A percentile compares a stretch with the other conserved stretches of the same genome.
These are phyloP conservation scores for Graphiopsis chlorocephala DNA, from an alignment of 2,329 filamentous ascomycete species.

Conservation along the genomic window DNA sequence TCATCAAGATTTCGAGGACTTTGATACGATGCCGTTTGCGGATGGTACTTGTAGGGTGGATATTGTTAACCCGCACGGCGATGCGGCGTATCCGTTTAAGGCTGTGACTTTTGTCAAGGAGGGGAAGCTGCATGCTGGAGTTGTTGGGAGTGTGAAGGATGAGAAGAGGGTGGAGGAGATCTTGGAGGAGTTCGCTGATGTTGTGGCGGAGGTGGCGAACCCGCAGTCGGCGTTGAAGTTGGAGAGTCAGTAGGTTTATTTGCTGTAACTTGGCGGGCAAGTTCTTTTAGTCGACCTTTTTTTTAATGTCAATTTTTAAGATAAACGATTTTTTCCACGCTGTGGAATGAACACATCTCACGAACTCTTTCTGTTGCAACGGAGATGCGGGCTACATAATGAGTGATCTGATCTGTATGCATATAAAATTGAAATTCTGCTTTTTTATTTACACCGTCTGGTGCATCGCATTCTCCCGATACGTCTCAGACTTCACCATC, in stretches of 20 bases:
- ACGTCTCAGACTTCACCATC: constrained; percentile 35
- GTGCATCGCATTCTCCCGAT: constrained; percentile 13
- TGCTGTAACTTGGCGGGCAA: too few species aligned
- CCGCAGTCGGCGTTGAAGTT: neutral
- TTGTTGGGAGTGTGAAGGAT: constrained; percentile 56
- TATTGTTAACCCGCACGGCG: constrained; percentile 48
- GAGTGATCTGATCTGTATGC: neutral
- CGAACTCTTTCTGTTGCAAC: neutral
- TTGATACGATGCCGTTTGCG: constrained; percentile 53
- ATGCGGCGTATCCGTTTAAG: constrained; percentile 61
- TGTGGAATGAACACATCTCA: neutral
- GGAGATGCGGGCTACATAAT: neutral
- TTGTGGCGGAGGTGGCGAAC: constrained; percentile 39
- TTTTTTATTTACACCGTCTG: constrained; percentile 10
- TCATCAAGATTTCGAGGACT: constrained; percentile 44
- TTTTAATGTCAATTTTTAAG: neutral
- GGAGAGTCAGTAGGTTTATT: neutral
- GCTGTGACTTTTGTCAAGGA: constrained; percentile 59
- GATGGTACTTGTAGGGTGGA: constrained; percentile 31
- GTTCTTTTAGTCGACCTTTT: neutral
- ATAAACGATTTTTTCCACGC: neutral
- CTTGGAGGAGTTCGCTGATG: constrained; percentile 51
- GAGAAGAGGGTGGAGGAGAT: constrained; percentile 46
- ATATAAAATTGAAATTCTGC: neutral
- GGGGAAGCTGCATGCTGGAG: constrained; percentile 54